These are phyloP conservation scores for Vicia faba DNA, from an alignment of 306 rosid species.

Conservation along the genomic window DNA sequence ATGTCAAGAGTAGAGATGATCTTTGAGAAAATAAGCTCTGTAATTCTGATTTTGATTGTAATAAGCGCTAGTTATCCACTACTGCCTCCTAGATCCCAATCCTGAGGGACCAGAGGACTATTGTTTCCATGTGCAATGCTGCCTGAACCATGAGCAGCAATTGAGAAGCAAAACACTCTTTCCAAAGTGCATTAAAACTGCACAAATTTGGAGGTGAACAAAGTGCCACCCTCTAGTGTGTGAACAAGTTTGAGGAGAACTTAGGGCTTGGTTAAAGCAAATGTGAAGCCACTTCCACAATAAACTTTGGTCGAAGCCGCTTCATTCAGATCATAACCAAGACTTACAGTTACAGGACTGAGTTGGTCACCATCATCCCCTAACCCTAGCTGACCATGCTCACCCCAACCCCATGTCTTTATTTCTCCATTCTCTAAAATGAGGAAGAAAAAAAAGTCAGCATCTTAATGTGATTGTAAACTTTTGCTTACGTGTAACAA, in stretches of 20 bases:
- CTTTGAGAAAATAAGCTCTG: too few species aligned
- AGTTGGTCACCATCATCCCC: constrained; percentile 64
- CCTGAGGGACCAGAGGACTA: constrained; percentile 18
- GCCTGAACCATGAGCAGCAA: constrained; percentile 9
- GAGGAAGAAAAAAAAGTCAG: constrained; percentile 19
- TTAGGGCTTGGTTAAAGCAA: constrained; percentile 47
- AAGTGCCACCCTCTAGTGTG: not conserved
- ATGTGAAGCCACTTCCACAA: constrained; percentile 90
- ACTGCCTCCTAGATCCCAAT: constrained; percentile 12
- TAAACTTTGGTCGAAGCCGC: constrained; percentile 49
- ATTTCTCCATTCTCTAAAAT: constrained; percentile 57
- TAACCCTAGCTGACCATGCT: constrained; percentile 95
- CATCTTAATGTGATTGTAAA: not conserved
- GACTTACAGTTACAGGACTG: constrained; percentile 53
- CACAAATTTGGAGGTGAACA: not conserved
- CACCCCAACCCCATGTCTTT: constrained; percentile 98
- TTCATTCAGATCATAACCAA: constrained; percentile 37
- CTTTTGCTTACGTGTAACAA: not conserved
- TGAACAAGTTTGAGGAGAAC: constrained; percentile 30
- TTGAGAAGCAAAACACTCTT: constrained; percentile 10
- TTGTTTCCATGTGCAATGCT: constrained; percentile 16
- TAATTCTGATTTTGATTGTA: too few species aligned
- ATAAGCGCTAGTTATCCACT: too few species aligned
- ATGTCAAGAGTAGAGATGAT: too few species aligned
- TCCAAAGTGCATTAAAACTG: not conserved